Conservation (phyloP, 352 stramenopile species). For the Globisporangium solare region DNA sequence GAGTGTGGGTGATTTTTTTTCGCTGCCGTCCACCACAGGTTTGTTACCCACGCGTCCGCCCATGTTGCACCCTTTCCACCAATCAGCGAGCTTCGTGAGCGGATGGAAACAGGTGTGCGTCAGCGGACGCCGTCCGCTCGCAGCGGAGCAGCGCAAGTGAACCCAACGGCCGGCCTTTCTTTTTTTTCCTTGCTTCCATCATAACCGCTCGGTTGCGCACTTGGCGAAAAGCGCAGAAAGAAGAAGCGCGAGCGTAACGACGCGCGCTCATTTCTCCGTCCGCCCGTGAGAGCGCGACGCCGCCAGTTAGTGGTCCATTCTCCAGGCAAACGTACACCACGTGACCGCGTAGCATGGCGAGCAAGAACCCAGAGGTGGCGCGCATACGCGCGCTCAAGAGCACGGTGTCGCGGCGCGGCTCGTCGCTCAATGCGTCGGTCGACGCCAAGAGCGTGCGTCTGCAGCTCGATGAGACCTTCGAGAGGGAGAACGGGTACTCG, state of each 20-base stretch:
- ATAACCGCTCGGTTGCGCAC: not conserved
- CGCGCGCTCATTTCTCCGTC: not conserved
- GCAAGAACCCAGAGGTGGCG: slow-evolving; percentile 19
- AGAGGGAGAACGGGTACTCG: slow-evolving; percentile 65
- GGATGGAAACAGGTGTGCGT: not conserved
- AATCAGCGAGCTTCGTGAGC: not conserved
- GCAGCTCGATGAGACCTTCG: slow-evolving; percentile 56
- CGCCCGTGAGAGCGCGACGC: not conserved
- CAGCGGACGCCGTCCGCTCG: not conserved
- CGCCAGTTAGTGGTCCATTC: not conserved
- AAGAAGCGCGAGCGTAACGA: slow-evolving; percentile 2
- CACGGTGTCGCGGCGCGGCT: slow-evolving; percentile 55
- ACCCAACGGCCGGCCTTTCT: slow-evolving; percentile 8
- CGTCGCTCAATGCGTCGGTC: slow-evolving; percentile 57
- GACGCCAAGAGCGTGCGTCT: slow-evolving; percentile 61
- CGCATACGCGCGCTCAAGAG: slow-evolving; percentile 60
- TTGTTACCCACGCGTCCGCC: slow-evolving; percentile 5
- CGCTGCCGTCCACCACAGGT: not conserved
- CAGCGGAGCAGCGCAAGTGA: slow-evolving; percentile 2
- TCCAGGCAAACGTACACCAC: too few species aligned
- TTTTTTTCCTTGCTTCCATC: not conserved
- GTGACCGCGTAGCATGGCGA: slow-evolving; percentile 8
- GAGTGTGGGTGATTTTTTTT: slow-evolving; percentile 6
- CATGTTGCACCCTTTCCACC: not conserved
- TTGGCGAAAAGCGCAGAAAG: slow-evolving; percentile 5